Percentiles rank a stretch among this genome's conserved stretches.
Evolutionary conservation across 1,139 yeast species (phyloP).

Genomic region (Candida sp.): DNA sequence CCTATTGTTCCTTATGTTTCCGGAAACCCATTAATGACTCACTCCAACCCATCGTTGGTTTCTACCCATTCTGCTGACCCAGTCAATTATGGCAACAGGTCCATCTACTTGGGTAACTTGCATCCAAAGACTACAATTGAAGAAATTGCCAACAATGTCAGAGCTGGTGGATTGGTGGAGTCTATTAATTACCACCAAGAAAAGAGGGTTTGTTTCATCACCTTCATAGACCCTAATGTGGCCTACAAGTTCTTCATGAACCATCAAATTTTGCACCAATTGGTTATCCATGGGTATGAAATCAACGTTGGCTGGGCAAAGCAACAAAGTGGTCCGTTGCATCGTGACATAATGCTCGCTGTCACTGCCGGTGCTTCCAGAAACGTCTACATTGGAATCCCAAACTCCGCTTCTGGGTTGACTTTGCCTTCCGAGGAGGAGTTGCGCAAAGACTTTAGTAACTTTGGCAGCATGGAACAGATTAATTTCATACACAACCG

Average conservation of each 20-base stretch:
- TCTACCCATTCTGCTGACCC: constrained; percentile 22
- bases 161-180: constrained; percentile 54
- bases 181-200: constrained; percentile 40
- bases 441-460: constrained; percentile 40
- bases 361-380: constrained; percentile 55
- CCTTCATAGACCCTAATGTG: constrained; percentile 46
- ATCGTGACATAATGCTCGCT: constrained; percentile 43
- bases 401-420: constrained; percentile 19
- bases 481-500: constrained; percentile 49
- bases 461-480: constrained; percentile 50
- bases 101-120: constrained; percentile 48
- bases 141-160: constrained; percentile 52
- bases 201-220: constrained; percentile 46
- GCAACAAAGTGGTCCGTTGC: constrained; percentile 45
- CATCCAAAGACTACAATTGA: constrained; percentile 51
- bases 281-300: constrained; percentile 50
- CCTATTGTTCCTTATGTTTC: constrained; percentile 8
- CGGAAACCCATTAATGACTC: constrained; percentile 3
- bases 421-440: constrained; percentile 45
- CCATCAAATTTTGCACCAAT: constrained; percentile 50
- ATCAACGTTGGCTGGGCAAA: constrained; percentile 53
- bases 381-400: constrained; percentile 49
- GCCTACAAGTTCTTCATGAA: constrained; percentile 47
- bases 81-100: constrained; percentile 40
- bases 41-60: constrained; percentile 8